Evolutionary conservation across 164 flowering plant species (phyloP), one percentile per base, ranked within the genome.

Genomic region (Houttuynia cordata): DNA sequence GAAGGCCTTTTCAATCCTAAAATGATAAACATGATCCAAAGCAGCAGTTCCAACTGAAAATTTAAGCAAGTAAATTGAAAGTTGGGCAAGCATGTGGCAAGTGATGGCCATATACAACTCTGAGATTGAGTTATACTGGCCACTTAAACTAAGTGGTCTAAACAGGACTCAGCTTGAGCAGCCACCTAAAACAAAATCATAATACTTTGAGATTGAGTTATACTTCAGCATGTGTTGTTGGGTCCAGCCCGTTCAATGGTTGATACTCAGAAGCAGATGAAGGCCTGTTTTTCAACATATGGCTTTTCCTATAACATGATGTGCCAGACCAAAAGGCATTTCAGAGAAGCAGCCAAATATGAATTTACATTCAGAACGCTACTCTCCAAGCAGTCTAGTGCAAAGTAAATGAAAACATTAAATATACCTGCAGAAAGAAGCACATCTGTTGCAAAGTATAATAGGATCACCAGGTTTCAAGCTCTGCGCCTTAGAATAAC

Each of bases 141-240:
- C n/a, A n/a, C n/a, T n/a, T n/a, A n/a, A n/a, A n/a, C n/a, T n/a
- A n/a, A n/a, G n/a, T n/a, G n/a, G n/a, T 45, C 49, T 45, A 12
- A 45, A 45, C 2, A 8, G 1, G 49, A 14, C 2, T 8, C 12
- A 3, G 17, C 14, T 45, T 42, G 10, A 39, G 10, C n/a, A 17
- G 24, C 8, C 41, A 40, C 9, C 18, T 10, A 12, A 45, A 45
- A 12, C 12, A 45, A 45, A 45, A 45, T 45, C 49, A 45, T 0
- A 45, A 17, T 20, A 19, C 24, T 8, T 20, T 53, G 24, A 53
- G 24, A 53, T 45, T 9, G 59, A 71, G 21, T 60, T 72, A 60
- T 83, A 90, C 97, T 71, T 89, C 97, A 64, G 97, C 99, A 80
- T 82, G 87, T 23, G 77, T 83, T 61, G 93, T 85, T 51, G 96